A percentile compares a stretch with the other conserved stretches of the same genome.
Evolutionary conservation across 179 eudicot genomes (phyloP).

Genomic region (Beta macrorhiza): DNA sequence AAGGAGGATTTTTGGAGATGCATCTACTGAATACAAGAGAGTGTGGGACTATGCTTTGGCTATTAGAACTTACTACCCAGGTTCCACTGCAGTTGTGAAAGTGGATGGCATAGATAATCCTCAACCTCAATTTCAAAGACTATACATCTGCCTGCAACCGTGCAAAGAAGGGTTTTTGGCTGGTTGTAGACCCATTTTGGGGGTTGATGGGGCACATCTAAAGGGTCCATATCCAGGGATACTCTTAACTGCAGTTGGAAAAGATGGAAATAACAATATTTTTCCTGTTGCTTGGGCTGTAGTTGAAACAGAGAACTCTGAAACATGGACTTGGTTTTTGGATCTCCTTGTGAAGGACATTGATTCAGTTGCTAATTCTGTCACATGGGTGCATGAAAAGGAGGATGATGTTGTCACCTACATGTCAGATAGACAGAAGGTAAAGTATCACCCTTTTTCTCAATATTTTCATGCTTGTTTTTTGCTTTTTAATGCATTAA

Average conservation of each 20-base stretch:
- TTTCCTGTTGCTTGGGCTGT: too few species aligned
- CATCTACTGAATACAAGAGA: neutral
- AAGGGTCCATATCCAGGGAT: too few species aligned
- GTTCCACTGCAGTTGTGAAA: neutral
- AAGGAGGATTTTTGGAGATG: neutral
- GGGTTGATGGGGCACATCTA: neutral
- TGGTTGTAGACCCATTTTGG: constrained; percentile 4
- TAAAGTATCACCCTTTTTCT: too few species aligned
- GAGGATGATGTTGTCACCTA: neutral
- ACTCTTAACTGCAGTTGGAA: neutral
- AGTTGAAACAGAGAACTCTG: neutral
- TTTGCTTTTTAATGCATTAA: too few species aligned
- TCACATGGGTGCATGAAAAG: neutral
- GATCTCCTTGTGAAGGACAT: neutral
- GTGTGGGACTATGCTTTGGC: constrained; percentile 8
- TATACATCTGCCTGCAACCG: constrained; percentile 4
- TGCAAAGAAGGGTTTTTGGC: constrained; percentile 14
- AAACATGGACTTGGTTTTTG: constrained; percentile 15
- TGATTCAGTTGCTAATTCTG: neutral
- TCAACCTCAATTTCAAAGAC: constrained; percentile 1
- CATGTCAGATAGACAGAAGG: too few species aligned
- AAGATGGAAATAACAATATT: too few species aligned
- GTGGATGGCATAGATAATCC: neutral
- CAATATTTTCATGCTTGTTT: too few species aligned
- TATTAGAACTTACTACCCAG: neutral